Base-by-base conservation (phyloP, 2,329 filamentous ascomycete genomes). In the Diaporthe sp. region DNA sequence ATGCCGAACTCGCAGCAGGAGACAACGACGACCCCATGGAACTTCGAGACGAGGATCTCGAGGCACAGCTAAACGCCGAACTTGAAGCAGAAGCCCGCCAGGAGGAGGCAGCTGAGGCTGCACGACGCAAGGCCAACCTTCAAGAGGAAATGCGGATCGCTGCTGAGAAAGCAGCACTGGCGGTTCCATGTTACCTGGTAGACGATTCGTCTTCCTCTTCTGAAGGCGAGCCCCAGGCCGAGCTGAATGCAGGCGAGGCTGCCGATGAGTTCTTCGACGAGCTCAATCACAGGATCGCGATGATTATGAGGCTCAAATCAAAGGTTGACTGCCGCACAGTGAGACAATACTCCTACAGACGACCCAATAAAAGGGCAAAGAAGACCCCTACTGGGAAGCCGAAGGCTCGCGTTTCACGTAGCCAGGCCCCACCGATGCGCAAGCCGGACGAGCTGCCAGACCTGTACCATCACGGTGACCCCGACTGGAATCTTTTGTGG, bases 381-480 rank as follows among this genome's bases (percentile, higher is more conserved):
- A 57, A 46, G 51, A 25, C 49, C 19, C n/a, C 71, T n/a, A n/a
- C n/a, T 39, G 34, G 9, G 57, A 17, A 12, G n/a, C 62, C 39
- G 28, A 13, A 34, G 5, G 31, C 67, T 44, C 25, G 25, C n/a
- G n/a, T 67, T n/a, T 12, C 22, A 42, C n/a, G 44, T 31, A 34
- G 8, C n/a, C 28, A 53, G 12, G 17, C 67, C 13, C 34, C 65
- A 13, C 65, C n/a, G 5, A 49, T 37, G 34, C 74, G 71, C 31
- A 49, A 8, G 13, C 55, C 12, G 1, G 28, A 25, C 9, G 58
- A 28, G 10, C 65, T 74, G 2, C 72, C 75, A 39, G 44, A 55
- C 49, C 7, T 37, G 49, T 76, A 76, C 49, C 75, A 76, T 17
- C n/a, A 13, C 10, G 8, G 31, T 9, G 34, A 22, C 4, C 51